phyloP scores from a whole-genome alignment of 2,329 filamentous ascomycete genomes.

The Colletotrichum sojae region DNA sequence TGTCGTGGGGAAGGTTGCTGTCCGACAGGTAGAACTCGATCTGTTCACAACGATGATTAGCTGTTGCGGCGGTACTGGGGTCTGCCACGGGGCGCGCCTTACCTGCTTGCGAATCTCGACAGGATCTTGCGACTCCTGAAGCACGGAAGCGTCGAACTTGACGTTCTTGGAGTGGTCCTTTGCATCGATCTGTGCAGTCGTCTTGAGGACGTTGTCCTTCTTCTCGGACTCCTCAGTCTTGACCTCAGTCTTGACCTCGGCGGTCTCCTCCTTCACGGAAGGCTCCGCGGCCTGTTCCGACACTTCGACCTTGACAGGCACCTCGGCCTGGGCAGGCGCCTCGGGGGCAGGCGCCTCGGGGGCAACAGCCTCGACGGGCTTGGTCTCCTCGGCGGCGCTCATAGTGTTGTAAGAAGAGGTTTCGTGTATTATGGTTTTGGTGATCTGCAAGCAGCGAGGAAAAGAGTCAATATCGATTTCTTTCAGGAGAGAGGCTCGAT shows the following conservation, averaged over 20 bases:
- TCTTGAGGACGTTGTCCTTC: conserved; percentile 59
- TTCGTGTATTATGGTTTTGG: background rate
- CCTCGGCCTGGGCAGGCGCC: conserved; percentile 43
- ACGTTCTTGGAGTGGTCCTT: conserved; percentile 67
- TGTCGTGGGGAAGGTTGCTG: conserved; percentile 89
- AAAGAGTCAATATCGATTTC: background rate
- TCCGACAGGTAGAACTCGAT: conserved; percentile 98
- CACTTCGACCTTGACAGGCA: conserved; percentile 46
- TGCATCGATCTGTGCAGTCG: conserved; percentile 55
- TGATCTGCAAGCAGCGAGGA: conserved; percentile 2
- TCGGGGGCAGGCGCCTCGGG: conserved; percentile 46
- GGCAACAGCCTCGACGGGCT: conserved; percentile 54
- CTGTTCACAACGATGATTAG: conserved; percentile 56
- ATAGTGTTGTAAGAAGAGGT: conserved; percentile 46
- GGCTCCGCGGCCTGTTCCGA: conserved; percentile 45
- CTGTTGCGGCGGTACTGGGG: no score
- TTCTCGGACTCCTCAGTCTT: conserved; percentile 45
- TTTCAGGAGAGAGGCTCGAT: background rate
- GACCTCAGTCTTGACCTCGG: conserved; percentile 45
- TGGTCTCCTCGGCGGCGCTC: conserved; percentile 58
- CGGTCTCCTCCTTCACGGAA: conserved; percentile 40
- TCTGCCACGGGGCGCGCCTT: conserved; percentile 44
- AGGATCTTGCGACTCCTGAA: conserved; percentile 82
- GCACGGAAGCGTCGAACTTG: conserved; percentile 79
- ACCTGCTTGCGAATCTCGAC: conserved; percentile 88